Evolutionary conservation across 2,329 filamentous ascomycete species (phyloP).

Genomic region (Tetracladium maxilliforme): DNA sequence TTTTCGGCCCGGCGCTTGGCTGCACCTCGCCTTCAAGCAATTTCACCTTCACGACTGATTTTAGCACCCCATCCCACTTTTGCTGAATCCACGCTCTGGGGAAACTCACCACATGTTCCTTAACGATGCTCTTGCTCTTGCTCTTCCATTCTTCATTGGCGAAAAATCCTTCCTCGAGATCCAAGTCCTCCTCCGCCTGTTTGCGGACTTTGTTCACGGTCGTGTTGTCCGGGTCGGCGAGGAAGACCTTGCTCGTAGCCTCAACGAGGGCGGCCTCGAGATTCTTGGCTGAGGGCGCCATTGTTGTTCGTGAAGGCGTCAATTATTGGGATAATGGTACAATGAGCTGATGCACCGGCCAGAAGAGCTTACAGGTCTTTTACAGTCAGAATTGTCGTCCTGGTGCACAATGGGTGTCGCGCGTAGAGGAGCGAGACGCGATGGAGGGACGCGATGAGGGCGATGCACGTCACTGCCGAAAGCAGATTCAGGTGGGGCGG

Average conservation of each 20-base stretch:
- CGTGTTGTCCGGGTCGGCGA: conserved; percentile 25
- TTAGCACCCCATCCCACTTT: conserved; percentile 2
- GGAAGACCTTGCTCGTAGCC: conserved; percentile 30
- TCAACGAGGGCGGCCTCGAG: conserved; percentile 30
- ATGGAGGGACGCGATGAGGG: too few species aligned
- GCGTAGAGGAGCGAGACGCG: too few species aligned
- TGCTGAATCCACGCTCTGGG: background rate
- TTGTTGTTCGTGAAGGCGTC: conserved; percentile 9
- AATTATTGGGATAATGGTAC: conserved; percentile 1
- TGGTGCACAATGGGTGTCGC: too few species aligned
- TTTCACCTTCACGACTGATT: conserved; percentile 3
- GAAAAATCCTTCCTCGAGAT: conserved; percentile 35
- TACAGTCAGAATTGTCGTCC: too few species aligned
- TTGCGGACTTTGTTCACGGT: conserved; percentile 43
- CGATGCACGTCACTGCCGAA: too few species aligned
- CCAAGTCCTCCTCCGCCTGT: conserved; percentile 30
- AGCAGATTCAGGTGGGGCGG: too few species aligned
- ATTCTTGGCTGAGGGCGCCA: conserved; percentile 24
- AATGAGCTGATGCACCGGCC: too few species aligned
- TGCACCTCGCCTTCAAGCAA: conserved; percentile 6
- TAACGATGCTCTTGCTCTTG: conserved; percentile 42
- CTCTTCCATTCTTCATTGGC: conserved; percentile 35
- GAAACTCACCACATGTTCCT: conserved; percentile 32
- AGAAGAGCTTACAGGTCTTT: too few species aligned
- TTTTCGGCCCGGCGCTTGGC: conserved; percentile 1